Percentiles rank a stretch among this genome's conserved stretches.
Conservation (phyloP, 2,329 filamentous ascomycete species). For the Ascochyta fabae region DNA sequence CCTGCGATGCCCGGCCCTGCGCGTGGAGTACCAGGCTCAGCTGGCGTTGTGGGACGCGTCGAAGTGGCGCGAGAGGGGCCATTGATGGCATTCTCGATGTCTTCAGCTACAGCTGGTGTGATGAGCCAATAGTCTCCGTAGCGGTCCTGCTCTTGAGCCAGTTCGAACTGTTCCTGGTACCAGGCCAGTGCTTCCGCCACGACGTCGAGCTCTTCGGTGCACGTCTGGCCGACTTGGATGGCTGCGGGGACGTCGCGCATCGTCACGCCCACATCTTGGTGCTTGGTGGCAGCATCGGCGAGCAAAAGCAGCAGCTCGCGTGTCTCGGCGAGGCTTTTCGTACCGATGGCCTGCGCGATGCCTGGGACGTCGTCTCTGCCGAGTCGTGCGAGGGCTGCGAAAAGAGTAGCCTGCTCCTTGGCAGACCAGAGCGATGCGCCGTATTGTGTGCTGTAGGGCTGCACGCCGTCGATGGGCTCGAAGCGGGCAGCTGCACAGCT, state of each 20-base stretch:
- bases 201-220: slow-evolving; percentile 69
- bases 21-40: slow-evolving; percentile 14
- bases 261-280: slow-evolving; percentile 44
- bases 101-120: slow-evolving; percentile 46
- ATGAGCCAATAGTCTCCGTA: slow-evolving; percentile 74
- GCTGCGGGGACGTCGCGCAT: slow-evolving; percentile 72
- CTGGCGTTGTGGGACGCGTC: slow-evolving; percentile 9
- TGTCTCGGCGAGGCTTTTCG: slow-evolving; percentile 78
- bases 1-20: slow-evolving; percentile 16
- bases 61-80: slow-evolving; percentile 25
- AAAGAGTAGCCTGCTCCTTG: slow-evolving; percentile 74
- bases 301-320: slow-evolving; percentile 72
- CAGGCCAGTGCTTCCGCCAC: slow-evolving; percentile 70
- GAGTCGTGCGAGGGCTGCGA: slow-evolving; percentile 67
- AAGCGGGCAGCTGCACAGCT: slow-evolving; percentile 26
- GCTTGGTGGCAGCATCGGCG: slow-evolving; percentile 54
- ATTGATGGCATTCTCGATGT: slow-evolving; percentile 42
- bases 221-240: slow-evolving; percentile 71
- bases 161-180: slow-evolving; percentile 69
- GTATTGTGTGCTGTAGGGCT: slow-evolving; percentile 61
- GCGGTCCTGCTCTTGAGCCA: slow-evolving; percentile 63
- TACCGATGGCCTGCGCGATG: slow-evolving; percentile 68
- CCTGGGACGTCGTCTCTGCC: slow-evolving; percentile 67
- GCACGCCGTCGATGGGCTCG: slow-evolving; percentile 7
- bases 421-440: slow-evolving; percentile 74